A percentile compares a stretch with the other conserved stretches of the same genome.
These are phyloP conservation scores for Pascua guehoae DNA, from an alignment of 1,284 basidiomycete species.

Conservation along the genomic window DNA sequence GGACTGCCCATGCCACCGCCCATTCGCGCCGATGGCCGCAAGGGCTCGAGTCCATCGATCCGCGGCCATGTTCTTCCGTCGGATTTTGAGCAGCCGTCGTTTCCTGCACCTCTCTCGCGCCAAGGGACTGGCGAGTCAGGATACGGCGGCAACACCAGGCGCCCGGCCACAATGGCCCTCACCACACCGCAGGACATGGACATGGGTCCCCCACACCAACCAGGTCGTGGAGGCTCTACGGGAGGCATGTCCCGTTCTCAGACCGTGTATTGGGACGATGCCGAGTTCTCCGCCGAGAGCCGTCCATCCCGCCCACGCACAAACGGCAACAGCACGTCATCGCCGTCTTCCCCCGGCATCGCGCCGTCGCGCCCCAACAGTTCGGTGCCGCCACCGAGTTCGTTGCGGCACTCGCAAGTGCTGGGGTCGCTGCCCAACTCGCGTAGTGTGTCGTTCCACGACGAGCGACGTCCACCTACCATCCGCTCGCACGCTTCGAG, in stretches of 20 bases:
- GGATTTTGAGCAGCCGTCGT: slow-evolving; percentile 19
- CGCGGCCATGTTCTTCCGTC: slow-evolving; percentile 11
- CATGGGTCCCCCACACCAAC: slow-evolving; percentile 5
- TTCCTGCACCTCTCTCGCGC: slow-evolving; percentile 15
- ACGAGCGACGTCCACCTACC: slow-evolving; percentile 9
- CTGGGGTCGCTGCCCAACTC: slow-evolving; percentile 7
- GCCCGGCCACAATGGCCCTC: slow-evolving; percentile 3
- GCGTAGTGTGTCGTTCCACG: slow-evolving; percentile 20
- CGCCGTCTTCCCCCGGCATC: neutral
- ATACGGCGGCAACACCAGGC: neutral
- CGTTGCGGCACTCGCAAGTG: slow-evolving; percentile 19
- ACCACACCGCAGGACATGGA: neutral
- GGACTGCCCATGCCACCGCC: slow-evolving; percentile 20
- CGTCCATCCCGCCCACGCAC: neutral
- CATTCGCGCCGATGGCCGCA: slow-evolving; percentile 12
- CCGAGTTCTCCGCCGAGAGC: slow-evolving; percentile 23
- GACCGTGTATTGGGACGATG: slow-evolving; percentile 46
- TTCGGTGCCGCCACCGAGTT: slow-evolving; percentile 11
- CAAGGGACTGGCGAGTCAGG: slow-evolving; percentile 16
- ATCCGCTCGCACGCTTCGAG: slow-evolving; percentile 15
- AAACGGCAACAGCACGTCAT: neutral
- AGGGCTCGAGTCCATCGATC: slow-evolving; percentile 13
- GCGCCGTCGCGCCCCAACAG: neutral
- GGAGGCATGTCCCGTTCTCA: slow-evolving; percentile 29
- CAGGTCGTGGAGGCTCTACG: slow-evolving; percentile 1